Conservation (phyloP, 2,329 filamentous ascomycete species). For the Diaporthe velutina region DNA sequence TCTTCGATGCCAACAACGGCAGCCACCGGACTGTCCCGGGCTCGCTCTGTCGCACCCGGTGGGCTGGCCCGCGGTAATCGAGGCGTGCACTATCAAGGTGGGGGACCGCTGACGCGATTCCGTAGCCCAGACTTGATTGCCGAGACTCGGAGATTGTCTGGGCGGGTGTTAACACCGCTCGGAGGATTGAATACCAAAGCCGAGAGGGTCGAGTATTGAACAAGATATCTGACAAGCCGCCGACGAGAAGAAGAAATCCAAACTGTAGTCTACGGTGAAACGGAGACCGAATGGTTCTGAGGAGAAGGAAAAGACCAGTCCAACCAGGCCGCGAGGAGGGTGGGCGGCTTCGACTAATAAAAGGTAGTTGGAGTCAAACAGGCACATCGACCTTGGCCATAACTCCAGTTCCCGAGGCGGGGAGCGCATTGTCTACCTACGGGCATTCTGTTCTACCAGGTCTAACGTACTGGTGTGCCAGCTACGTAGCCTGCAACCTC, state of each 20-base stretch:
- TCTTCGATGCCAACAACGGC: slow-evolving; percentile 4
- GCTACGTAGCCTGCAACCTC: slow-evolving; percentile 7
- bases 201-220: not conserved
- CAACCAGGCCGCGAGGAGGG: slow-evolving; percentile 29
- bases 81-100: slow-evolving; percentile 31
- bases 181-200: not conserved
- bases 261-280: not conserved
- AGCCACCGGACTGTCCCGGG: slow-evolving; percentile 1
- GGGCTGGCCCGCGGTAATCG: slow-evolving; percentile 9
- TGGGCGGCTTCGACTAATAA: slow-evolving; percentile 33
- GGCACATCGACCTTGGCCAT: slow-evolving; percentile 15
- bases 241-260: slow-evolving; percentile 8
- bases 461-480: slow-evolving; percentile 1
- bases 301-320: slow-evolving; percentile 3
- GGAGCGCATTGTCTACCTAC: slow-evolving; percentile 1
- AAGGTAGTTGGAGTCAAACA: slow-evolving; percentile 29
- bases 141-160: slow-evolving; percentile 9
- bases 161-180: not conserved
- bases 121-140: slow-evolving; percentile 2
- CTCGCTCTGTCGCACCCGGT: slow-evolving; percentile 19
- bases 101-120: slow-evolving; percentile 27
- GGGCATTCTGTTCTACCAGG: slow-evolving; percentile 21
- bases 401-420: slow-evolving; percentile 11
- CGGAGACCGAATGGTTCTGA: not conserved
- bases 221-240: slow-evolving; percentile 7